Evolutionary conservation across 2,329 filamentous ascomycete species (phyloP).

Genomic region (Huntiella moniliformis): DNA sequence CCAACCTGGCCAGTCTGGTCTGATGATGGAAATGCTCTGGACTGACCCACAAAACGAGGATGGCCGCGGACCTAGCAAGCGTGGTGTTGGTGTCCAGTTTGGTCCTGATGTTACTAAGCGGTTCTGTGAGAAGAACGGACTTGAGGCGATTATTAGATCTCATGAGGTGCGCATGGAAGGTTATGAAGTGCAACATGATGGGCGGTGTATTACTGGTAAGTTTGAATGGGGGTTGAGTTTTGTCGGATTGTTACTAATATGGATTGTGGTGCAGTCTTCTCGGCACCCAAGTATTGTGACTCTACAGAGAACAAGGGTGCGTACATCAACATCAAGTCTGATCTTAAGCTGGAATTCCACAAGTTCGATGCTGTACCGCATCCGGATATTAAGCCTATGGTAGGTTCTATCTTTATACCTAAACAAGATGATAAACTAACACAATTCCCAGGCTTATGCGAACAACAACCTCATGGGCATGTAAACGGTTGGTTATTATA

Average conservation of each 20-base stretch:
- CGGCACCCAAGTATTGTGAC: slow-evolving; percentile 92
- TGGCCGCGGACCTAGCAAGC: slow-evolving; percentile 84
- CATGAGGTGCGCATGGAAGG: slow-evolving; percentile 98
- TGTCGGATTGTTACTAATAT: background rate
- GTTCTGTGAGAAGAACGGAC: slow-evolving; percentile 90
- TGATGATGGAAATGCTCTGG: slow-evolving; percentile 99
- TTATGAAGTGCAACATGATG: slow-evolving; percentile 96
- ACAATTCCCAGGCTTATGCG: slow-evolving; percentile 48
- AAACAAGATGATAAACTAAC: background rate
- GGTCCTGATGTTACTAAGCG: slow-evolving; percentile 89
- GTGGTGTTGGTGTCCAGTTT: slow-evolving; percentile 90
- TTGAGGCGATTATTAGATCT: slow-evolving; percentile 88
- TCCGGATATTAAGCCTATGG: slow-evolving; percentile 88
- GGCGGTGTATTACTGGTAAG: slow-evolving; percentile 78
- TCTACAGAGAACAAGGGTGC: slow-evolving; percentile 95
- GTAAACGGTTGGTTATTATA: too few relatives aligned
- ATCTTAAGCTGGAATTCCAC: slow-evolving; percentile 80
- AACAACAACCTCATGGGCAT: slow-evolving; percentile 52
- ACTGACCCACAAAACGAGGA: slow-evolving; percentile 79
- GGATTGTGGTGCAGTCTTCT: slow-evolving; percentile 49
- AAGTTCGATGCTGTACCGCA: slow-evolving; percentile 95
- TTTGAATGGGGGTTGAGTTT: slow-evolving; percentile 11
- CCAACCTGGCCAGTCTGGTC: slow-evolving; percentile 76
- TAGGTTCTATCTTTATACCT: slow-evolving; percentile 18
- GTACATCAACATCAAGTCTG: slow-evolving; percentile 88